Conservation (phyloP, 345 rosid genomes). For the Hibiscus trionum region DNA sequence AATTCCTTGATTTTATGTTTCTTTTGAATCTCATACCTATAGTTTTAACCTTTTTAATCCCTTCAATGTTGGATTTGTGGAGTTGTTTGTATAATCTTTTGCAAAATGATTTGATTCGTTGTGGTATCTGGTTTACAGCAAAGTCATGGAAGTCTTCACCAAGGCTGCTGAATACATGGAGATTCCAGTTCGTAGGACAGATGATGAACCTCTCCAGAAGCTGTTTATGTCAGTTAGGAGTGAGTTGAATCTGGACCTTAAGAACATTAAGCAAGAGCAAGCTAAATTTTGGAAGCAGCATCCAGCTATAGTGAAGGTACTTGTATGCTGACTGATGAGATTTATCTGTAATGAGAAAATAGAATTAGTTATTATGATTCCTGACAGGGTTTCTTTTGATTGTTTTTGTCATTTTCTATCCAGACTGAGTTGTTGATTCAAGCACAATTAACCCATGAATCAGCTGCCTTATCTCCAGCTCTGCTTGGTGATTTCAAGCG, state of each 20-base stretch:
- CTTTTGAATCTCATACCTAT: neutral
- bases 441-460: constrained; percentile 85
- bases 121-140: constrained; percentile 44
- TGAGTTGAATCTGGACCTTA: constrained; percentile 86
- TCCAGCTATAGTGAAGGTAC: constrained; percentile 92
- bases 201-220: constrained; percentile 94
- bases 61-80: neutral
- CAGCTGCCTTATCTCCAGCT: constrained; percentile 68
- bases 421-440: constrained; percentile 98
- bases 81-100: neutral
- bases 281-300: constrained; percentile 99
- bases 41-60: neutral
- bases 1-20: neutral
- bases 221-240: constrained; percentile 93
- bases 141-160: constrained; percentile 94
- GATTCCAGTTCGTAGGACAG: constrained; percentile 93
- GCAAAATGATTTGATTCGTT: neutral
- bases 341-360: constrained; percentile 3
- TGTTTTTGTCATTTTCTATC: constrained; percentile 11
- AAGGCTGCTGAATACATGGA: constrained; percentile 98
- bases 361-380: neutral
- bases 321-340: constrained; percentile 1
- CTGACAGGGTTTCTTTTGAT: constrained; percentile 5
- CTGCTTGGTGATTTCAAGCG: constrained; percentile 74
- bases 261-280: constrained; percentile 99